A percentile compares a stretch with the other conserved stretches of the same genome.
Conservation (phyloP, 1,284 basidiomycete species). For the Papiliotrema flavescens region DNA sequence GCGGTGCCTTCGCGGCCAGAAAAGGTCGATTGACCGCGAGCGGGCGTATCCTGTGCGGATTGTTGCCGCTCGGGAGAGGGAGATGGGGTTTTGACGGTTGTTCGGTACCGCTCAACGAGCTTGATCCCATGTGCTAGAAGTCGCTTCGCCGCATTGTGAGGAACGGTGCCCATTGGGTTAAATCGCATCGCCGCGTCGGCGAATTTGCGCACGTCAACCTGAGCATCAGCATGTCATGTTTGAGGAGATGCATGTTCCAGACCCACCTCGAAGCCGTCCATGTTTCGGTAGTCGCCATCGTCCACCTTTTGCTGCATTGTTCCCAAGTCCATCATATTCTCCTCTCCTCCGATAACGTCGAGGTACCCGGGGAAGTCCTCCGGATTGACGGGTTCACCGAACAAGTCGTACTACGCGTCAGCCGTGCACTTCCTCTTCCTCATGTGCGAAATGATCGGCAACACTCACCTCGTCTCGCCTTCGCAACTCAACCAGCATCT, state of each 20-base stretch:
- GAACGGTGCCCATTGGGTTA: conserved; percentile 41
- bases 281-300: conserved; percentile 31
- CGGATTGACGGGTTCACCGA: conserved; percentile 42
- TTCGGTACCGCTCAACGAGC: conserved; percentile 40
- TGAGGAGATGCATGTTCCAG: background rate
- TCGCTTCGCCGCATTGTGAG: conserved; percentile 36
- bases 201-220: conserved; percentile 41
- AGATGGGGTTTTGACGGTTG: conserved; percentile 40
- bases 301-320: conserved; percentile 49
- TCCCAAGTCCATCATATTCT: conserved; percentile 48
- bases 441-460: too few species aligned
- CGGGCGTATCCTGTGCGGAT: conserved; percentile 18
- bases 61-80: conserved; percentile 28
- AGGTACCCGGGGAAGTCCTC: conserved; percentile 46
- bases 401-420: conserved; percentile 39
- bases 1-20: conserved; percentile 24
- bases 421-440: background rate
- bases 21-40: conserved; percentile 14
- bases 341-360: conserved; percentile 43
- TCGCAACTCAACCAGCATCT: conserved; percentile 38
- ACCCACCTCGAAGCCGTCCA: conserved; percentile 44
- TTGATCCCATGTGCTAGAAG: conserved; percentile 40
- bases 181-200: conserved; percentile 41
- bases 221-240: background rate
- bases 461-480: conserved; percentile 38